Evolutionary conservation across 2,329 filamentous ascomycete genomes (phyloP).

Genomic region (Blastomyces silverae): DNA sequence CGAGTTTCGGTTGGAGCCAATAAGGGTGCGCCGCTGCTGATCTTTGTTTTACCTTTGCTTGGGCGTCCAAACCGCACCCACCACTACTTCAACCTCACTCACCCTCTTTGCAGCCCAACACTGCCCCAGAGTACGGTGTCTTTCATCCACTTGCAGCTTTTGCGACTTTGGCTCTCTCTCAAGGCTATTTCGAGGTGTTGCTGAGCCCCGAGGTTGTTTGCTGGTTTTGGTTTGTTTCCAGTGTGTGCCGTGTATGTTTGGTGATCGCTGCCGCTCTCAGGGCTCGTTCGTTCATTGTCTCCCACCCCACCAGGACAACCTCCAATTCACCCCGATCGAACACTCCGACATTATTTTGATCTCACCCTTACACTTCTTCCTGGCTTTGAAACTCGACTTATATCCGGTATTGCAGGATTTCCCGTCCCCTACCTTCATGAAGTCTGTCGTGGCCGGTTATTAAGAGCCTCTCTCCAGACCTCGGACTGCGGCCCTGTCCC

Average conservation of each 20-base stretch:
- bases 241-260: not conserved
- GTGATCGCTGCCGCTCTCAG: not conserved
- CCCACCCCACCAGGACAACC: not conserved
- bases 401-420: not conserved
- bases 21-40: not conserved
- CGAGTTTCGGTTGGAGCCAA: constrained; percentile 5
- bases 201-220: not conserved
- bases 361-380: not conserved
- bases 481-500: not conserved
- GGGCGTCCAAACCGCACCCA: not conserved
- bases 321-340: not conserved
- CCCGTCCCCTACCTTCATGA: not conserved
- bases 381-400: not conserved
- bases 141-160: not conserved
- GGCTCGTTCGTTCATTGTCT: not conserved
- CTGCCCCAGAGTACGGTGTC: not conserved
- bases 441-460: not conserved
- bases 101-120: not conserved
- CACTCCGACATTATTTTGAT: not conserved
- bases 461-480: not conserved
- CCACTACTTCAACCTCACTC: not conserved
- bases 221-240: not conserved
- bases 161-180: not conserved
- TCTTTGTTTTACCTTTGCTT: constrained; percentile 10
- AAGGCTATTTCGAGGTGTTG: not conserved